Conservation (phyloP, 495 filamentous ascomycete genomes). For the Geoglossum glabrum region DNA sequence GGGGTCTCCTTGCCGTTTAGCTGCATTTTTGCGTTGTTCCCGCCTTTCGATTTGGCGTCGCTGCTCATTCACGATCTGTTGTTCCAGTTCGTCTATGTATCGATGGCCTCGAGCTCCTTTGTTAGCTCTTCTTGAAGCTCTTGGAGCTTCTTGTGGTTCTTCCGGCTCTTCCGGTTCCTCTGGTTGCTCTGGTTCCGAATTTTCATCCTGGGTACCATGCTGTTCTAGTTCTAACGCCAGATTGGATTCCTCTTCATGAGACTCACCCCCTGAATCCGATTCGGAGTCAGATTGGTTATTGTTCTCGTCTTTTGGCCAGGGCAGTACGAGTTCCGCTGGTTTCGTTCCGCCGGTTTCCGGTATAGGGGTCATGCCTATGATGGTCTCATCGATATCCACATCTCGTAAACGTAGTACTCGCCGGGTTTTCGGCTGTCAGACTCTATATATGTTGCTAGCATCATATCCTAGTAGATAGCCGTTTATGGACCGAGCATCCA, state of each 20-base stretch:
- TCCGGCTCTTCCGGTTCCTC: background rate
- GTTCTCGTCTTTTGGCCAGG: background rate
- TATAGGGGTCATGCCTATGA: background rate
- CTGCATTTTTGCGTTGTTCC: too few relatives aligned
- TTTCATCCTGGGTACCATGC: background rate
- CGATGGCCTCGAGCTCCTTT: background rate
- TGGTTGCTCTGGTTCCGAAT: background rate
- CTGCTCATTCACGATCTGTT: background rate
- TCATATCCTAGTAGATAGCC: background rate
- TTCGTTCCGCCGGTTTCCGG: background rate
- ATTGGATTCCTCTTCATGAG: background rate
- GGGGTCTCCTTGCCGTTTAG: too few relatives aligned
- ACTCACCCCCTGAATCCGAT: background rate
- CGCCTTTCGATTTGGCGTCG: background rate
- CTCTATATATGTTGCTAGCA: background rate
- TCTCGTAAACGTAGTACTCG: background rate
- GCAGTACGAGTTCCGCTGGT: background rate
- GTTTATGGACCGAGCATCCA: slow-evolving; percentile 1
- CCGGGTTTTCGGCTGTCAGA: background rate
- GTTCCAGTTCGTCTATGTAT: background rate
- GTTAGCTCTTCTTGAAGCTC: background rate
- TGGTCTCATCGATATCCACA: background rate
- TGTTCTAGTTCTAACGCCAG: background rate
- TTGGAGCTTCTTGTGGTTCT: background rate
- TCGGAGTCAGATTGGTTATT: background rate